A percentile compares a stretch with the other conserved stretches of the same genome.
phyloP scores from a whole-genome alignment of 129 eudicot species.

The Ambrosia artemisiifolia region DNA sequence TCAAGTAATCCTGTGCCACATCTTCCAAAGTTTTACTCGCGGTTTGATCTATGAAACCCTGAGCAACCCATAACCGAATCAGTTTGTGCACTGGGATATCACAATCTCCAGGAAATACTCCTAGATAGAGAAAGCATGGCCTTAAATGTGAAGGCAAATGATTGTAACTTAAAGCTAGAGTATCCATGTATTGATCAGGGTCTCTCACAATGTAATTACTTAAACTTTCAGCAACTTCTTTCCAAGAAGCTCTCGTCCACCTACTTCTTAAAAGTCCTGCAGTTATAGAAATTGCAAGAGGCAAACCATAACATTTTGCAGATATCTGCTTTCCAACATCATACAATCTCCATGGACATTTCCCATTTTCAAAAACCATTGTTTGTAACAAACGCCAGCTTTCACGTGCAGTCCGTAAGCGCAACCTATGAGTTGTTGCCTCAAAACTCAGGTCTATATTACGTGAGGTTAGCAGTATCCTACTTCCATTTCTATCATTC shows the following conservation, averaged over 20 bases:
- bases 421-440: conserved; percentile 13
- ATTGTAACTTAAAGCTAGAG: conserved; percentile 35
- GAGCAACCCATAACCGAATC: conserved; percentile 41
- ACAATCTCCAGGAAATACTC: conserved; percentile 28
- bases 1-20: conserved; percentile 31
- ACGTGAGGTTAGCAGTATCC: conserved; percentile 30
- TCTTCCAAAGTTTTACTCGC: conserved; percentile 26
- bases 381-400: conserved; percentile 34
- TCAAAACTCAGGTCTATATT: neutral
- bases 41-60: conserved; percentile 29
- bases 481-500: conserved; percentile 32
- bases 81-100: conserved; percentile 30
- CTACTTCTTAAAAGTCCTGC: conserved; percentile 35
- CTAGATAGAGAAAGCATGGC: conserved; percentile 37
- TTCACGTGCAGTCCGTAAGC: conserved; percentile 12
- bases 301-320: conserved; percentile 36
- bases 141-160: conserved; percentile 30
- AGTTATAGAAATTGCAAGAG: conserved; percentile 36
- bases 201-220: conserved; percentile 27
- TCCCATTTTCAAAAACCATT: conserved; percentile 21
- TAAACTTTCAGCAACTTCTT: conserved; percentile 27
- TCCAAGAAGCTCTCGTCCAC: conserved; percentile 28
- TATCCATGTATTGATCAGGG: conserved; percentile 25
- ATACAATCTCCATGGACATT: conserved; percentile 28
- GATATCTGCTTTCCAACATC: conserved; percentile 34